phyloP scores from a whole-genome alignment of 2,329 filamentous ascomycete species.

The Dendryphion nanum region DNA sequence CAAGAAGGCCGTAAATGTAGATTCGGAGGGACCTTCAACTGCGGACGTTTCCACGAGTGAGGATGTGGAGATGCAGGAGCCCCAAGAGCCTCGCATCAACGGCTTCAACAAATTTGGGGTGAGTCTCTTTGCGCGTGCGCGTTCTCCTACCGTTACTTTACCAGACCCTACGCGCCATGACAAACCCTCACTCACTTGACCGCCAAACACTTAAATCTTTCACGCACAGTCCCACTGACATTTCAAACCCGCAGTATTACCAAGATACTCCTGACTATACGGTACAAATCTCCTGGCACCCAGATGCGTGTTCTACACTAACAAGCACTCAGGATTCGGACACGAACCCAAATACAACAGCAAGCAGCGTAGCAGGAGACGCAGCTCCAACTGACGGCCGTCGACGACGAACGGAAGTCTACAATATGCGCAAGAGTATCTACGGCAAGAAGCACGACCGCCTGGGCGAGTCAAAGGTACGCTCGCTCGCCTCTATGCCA shows the following conservation, averaged over 20 bases:
- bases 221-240: neutral
- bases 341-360: constrained; percentile 65
- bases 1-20: constrained; percentile 33
- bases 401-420: constrained; percentile 81
- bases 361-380: constrained; percentile 85
- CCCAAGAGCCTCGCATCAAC: constrained; percentile 27
- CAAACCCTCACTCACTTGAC: no score
- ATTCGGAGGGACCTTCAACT: constrained; percentile 36
- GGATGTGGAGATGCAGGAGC: constrained; percentile 40
- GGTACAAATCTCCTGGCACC: constrained; percentile 33
- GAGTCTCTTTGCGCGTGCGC: no score
- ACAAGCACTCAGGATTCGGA: constrained; percentile 57
- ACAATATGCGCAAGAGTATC: constrained; percentile 85
- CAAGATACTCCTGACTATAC: constrained; percentile 64
- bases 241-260: constrained; percentile 41
- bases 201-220: no score
- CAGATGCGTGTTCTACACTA: constrained; percentile 10
- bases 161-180: no score
- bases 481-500: no score
- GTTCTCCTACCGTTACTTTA: no score
- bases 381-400: constrained; percentile 67
- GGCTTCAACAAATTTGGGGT: constrained; percentile 37
- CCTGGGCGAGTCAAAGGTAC: constrained; percentile 87
- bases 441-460: constrained; percentile 94
- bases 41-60: constrained; percentile 38